Conservation (phyloP, 768 basidiomycete species). For the Amanita rimosa region DNA sequence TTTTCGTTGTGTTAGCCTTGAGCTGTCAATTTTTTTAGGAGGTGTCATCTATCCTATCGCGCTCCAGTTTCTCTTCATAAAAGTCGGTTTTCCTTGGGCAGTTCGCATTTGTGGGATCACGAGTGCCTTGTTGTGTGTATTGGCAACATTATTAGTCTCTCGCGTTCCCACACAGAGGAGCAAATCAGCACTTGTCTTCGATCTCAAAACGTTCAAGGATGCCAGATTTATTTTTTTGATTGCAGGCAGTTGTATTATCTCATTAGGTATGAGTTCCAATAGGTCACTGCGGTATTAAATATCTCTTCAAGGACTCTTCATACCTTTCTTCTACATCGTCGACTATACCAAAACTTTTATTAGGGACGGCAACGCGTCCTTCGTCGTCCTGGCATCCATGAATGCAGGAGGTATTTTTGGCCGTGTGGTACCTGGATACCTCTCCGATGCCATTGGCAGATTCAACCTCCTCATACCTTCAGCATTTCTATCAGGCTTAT, state of each 20-base stretch:
- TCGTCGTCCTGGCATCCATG: slow-evolving; percentile 53
- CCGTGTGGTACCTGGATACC: slow-evolving; percentile 48
- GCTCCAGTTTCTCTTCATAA: slow-evolving; percentile 42
- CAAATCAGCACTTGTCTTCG: slow-evolving; percentile 17
- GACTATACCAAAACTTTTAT: slow-evolving; percentile 39
- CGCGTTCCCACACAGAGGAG: slow-evolving; percentile 16
- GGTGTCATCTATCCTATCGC: slow-evolving; percentile 62
- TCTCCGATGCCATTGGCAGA: slow-evolving; percentile 54
- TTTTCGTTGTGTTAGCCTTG: not conserved
- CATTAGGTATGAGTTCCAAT: slow-evolving; percentile 34
- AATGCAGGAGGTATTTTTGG: slow-evolving; percentile 60
- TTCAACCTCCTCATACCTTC: slow-evolving; percentile 59
- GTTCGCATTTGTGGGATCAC: slow-evolving; percentile 46
- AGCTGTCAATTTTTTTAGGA: slow-evolving; percentile 23
- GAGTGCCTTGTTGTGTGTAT: slow-evolving; percentile 33
- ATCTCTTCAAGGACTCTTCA: slow-evolving; percentile 44
- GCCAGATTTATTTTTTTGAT: slow-evolving; percentile 40
- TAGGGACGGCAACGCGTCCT: slow-evolving; percentile 27
- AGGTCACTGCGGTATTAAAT: not conserved
- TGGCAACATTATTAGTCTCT: slow-evolving; percentile 37
- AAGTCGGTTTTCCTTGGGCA: slow-evolving; percentile 51
- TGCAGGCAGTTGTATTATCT: slow-evolving; percentile 44
- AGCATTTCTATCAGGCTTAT: slow-evolving; percentile 52
- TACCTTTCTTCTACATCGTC: slow-evolving; percentile 62
- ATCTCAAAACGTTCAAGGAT: slow-evolving; percentile 33